Base-by-base conservation (phyloP, 495 filamentous ascomycete genomes). In the Penicillium desertorum region DNA sequence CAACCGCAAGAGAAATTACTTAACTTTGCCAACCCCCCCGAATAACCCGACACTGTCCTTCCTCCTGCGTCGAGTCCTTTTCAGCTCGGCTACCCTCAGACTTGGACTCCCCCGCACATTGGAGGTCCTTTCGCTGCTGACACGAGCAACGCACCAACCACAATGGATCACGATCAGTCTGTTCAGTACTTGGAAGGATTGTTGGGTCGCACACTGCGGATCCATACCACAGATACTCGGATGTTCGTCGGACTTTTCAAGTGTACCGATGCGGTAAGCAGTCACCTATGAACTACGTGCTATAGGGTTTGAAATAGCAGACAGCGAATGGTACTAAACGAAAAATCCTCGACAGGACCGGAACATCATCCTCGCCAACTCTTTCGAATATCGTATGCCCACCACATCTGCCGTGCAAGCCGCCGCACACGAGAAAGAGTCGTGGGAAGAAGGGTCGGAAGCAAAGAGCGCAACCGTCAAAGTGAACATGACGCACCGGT, bases 161-260 rank as follows among this genome's bases (percentile, higher is more conserved):
- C 57, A 39, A 81, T 81, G 77, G 71, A 77, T 29, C 68, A 72
- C 30, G 65, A 68, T 30, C 60, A 74, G 36, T 74, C 75, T 50
- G 65, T 71, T 19, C 68, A 73, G 43, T 83, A 77, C 56, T 58
- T 83, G 51, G 70, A 77, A 19, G 68, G 70, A 8, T 62, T 83
- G n/a, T 68, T 83, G 43, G 79, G 77, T 27, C 78, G 76, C 27
- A 73, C 69, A 10, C 73, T 98, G 39, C 88, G 92, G 58, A 77
- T 98, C 50, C 85, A 90, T 62, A 89, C 88, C 25, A 89, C 86
- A 5, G 94, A 98, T 69, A 80, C 77, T 25, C 89, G 94, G 42
- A 88, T 96, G 76, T 98, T 98, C 71, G 79, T 90, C 37, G 94
- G 94, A 34, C 77, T 83, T 56, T 89, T 98, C 75, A 97, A 93